A percentile compares a stretch with the other conserved stretches of the same genome.
These are phyloP conservation scores for Lactarius pseudohatsudake DNA, from an alignment of 768 basidiomycete genomes.

Conservation along the genomic window DNA sequence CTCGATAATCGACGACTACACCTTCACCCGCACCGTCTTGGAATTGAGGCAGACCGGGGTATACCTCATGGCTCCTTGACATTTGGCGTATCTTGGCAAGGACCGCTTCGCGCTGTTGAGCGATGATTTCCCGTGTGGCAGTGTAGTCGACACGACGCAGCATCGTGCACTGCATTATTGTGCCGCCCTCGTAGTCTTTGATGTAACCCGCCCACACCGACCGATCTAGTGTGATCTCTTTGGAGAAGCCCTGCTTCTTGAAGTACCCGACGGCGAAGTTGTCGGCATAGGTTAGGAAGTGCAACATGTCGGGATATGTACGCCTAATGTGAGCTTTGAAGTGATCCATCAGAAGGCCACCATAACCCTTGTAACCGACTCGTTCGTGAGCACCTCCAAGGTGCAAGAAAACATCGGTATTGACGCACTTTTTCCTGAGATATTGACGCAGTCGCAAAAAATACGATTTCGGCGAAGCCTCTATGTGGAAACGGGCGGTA, in stretches of 20 bases:
- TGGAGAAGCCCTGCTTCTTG: conserved; percentile 98
- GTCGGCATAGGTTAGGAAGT: conserved; percentile 98
- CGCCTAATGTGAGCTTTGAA: conserved; percentile 90
- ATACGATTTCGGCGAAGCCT: conserved; percentile 96
- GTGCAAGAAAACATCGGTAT: not conserved
- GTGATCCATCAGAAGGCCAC: conserved; percentile 97
- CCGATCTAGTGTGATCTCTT: conserved; percentile 91
- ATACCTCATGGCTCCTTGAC: conserved; percentile 83
- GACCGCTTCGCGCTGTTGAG: conserved; percentile 85
- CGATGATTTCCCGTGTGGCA: conserved; percentile 70
- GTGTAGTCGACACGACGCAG: conserved; percentile 90
- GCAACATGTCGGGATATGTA: conserved; percentile 83
- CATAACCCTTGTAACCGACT: conserved; percentile 76
- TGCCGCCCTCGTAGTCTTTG: conserved; percentile 99
- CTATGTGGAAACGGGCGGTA: conserved; percentile 95
- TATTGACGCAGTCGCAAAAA: conserved; percentile 94
- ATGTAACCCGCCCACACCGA: conserved; percentile 98
- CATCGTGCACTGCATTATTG: conserved; percentile 98
- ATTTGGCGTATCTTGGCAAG: conserved; percentile 83
- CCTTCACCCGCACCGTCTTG: conserved; percentile 54
- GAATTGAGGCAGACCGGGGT: conserved; percentile 77
- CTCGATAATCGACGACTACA: conserved; percentile 61
- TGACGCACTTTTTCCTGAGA: conserved; percentile 90
- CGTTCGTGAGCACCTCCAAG: not conserved
- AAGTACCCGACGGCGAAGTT: conserved; percentile 99